Evolutionary conservation across 257 asterid species (phyloP).

Genomic region (Solanum microdontum): DNA sequence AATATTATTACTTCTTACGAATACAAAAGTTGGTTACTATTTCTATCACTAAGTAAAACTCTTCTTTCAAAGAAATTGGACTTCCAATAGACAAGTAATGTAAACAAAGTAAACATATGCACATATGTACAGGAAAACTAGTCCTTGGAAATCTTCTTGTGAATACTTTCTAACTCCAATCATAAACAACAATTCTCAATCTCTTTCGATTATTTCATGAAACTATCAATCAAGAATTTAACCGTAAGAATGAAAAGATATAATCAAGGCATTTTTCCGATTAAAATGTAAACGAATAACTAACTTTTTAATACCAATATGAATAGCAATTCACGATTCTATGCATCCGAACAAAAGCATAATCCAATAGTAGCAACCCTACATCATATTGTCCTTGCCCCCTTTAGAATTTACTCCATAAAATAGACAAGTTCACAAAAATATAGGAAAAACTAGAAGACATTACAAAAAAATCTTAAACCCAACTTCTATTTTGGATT

Average conservation of each 20-base stretch:
- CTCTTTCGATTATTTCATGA: neutral
- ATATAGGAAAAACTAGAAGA: neutral
- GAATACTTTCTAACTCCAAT: neutral
- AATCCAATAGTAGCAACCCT: neutral
- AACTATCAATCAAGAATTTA: neutral
- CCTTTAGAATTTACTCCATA: neutral
- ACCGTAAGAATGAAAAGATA: neutral
- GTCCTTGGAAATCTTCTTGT: neutral
- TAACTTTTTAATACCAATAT: too few relatives aligned
- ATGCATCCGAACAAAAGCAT: neutral
- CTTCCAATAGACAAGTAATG: neutral
- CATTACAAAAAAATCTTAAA: neutral
- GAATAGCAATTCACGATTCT: neutral
- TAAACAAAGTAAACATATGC: neutral
- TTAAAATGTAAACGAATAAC: too few relatives aligned
- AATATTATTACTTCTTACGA: neutral
- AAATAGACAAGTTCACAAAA: neutral
- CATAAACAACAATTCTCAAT: neutral
- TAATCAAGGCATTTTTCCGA: neutral
- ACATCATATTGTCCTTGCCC: neutral
- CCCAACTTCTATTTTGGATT: too few relatives aligned
- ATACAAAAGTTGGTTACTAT: neutral
- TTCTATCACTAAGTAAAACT: neutral
- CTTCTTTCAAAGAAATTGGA: neutral
- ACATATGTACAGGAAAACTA: neutral